phyloP scores from a whole-genome alignment of 345 rosid species.

The Pistacia integerrima region DNA sequence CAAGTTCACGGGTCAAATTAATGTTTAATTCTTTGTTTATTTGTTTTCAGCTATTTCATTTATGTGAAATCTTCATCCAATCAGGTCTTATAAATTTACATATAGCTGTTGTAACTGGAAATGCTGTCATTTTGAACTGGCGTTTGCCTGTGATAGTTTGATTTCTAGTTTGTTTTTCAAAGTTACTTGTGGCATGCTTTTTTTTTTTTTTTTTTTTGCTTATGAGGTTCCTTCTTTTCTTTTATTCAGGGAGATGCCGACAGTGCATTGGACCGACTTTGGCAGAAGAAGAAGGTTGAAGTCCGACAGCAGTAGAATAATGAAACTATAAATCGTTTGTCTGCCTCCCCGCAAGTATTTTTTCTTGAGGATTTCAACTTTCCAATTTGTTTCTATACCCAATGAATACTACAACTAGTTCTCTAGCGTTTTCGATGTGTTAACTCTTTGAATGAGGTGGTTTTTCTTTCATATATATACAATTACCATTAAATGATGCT shows the following conservation, averaged over 20 bases:
- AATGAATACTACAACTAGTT: not conserved
- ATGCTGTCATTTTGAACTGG: not conserved
- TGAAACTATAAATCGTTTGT: not conserved
- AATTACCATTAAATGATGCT: too few relatives aligned
- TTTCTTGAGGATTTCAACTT: not conserved
- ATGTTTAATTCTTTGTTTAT: too few relatives aligned
- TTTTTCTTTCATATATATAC: not conserved
- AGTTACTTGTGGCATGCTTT: too few relatives aligned
- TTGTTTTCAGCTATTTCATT: too few relatives aligned
- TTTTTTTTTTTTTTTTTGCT: not conserved
- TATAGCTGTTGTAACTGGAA: not conserved
- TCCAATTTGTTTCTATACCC: not conserved
- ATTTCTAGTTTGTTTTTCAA: not conserved
- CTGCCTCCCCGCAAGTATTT: not conserved
- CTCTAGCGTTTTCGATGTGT: not conserved
- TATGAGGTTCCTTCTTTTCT: not conserved
- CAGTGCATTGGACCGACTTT: slow-evolving; percentile 35
- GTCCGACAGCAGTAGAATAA: slow-evolving; percentile 10
- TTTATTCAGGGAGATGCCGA: slow-evolving; percentile 27
- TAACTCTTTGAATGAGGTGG: not conserved
- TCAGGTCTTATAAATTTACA: too few relatives aligned
- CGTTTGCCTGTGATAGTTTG: not conserved
- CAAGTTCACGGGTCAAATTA: too few relatives aligned
- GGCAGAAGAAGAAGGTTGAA: slow-evolving; percentile 35
- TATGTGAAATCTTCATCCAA: too few relatives aligned